Percentiles rank a stretch among this genome's conserved stretches.
phyloP scores from a whole-genome alignment of 1,284 basidiomycete species.

The Sporisorium exsertum region DNA sequence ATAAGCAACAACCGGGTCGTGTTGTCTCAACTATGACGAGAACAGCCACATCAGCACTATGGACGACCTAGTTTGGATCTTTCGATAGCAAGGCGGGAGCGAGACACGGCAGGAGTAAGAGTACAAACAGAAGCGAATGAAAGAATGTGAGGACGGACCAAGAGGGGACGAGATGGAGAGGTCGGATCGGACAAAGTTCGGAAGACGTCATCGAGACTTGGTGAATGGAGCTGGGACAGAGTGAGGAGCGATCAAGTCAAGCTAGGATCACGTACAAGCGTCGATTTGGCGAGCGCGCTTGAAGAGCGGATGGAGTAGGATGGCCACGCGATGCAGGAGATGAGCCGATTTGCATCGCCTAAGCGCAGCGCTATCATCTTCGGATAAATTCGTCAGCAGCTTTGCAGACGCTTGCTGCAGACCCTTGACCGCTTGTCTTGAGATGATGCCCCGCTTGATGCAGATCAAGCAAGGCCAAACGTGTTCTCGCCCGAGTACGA shows the following conservation, averaged over 20 bases:
- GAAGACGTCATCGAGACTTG: neutral
- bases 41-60: neutral
- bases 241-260: neutral
- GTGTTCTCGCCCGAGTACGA: conserved; percentile 68
- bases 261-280: neutral
- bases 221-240: neutral
- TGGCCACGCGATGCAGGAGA: neutral
- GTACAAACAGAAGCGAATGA: conserved; percentile 4
- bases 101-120: conserved; percentile 1
- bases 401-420: neutral
- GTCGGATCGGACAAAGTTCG: neutral
- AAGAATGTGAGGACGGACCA: neutral
- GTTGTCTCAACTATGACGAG: neutral
- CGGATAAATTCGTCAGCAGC: neutral
- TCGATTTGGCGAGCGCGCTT: neutral
- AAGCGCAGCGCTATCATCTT: neutral
- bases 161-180: neutral
- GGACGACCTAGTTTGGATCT: neutral
- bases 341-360: neutral
- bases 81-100: conserved; percentile 7
- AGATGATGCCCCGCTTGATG: neutral
- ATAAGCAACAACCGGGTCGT: neutral
- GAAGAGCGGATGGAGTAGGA: neutral
- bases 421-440: neutral
- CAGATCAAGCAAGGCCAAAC: conserved; percentile 33